phyloP scores from a whole-genome alignment of 768 basidiomycete genomes.

The Dacryopinax spathularia region DNA sequence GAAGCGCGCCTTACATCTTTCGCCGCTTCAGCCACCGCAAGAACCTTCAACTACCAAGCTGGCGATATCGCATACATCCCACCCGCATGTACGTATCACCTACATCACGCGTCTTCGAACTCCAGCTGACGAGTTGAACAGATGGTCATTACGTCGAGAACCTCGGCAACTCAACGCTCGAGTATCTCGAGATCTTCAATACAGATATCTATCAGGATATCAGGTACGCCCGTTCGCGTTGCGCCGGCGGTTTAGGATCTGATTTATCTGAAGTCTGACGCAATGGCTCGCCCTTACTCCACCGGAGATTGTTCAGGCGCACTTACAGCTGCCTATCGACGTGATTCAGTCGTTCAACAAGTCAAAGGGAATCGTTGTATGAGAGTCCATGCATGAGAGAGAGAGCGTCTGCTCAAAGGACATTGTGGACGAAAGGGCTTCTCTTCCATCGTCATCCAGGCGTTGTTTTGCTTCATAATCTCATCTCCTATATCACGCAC shows the following conservation, averaged over 20 bases:
- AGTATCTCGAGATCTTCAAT: conserved; percentile 49
- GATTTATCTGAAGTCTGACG: conserved; percentile 22
- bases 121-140: neutral
- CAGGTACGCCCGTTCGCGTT: conserved; percentile 18
- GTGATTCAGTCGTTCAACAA: neutral
- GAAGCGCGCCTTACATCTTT: conserved; percentile 42
- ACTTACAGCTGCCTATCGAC: neutral
- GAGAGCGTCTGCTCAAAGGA: no score
- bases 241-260: neutral
- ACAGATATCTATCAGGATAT: conserved; percentile 42
- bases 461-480: no score
- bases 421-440: no score
- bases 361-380: neutral
- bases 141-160: conserved; percentile 51
- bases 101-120: neutral
- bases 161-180: conserved; percentile 43
- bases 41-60: conserved; percentile 46
- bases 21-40: conserved; percentile 37
- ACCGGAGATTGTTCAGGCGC: conserved; percentile 37
- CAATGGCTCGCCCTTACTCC: conserved; percentile 54
- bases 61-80: conserved; percentile 39
- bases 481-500: no score
- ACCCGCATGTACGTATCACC: conserved; percentile 6
- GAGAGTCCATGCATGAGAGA: neutral
- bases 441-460: no score